Percentiles rank a stretch among this genome's conserved stretches.
Evolutionary conservation across 345 rosid species (phyloP).

Genomic region (Eutrema heterophyllum): DNA sequence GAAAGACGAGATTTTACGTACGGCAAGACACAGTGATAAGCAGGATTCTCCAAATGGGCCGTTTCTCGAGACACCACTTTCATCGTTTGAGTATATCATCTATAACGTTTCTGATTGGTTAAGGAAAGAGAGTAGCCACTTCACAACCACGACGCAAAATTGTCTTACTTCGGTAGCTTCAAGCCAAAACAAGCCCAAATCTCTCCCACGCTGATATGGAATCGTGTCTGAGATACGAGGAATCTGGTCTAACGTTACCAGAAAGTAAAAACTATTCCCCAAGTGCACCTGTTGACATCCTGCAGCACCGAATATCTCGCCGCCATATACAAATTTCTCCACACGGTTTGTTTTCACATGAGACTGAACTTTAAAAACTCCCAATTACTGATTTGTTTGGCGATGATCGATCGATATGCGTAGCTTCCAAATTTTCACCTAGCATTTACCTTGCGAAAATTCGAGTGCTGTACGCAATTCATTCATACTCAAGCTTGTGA

Average conservation of each 20-base stretch:
- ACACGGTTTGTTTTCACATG: neutral
- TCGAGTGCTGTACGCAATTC: constrained; percentile 1
- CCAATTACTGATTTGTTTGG: neutral
- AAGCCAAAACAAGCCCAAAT: neutral
- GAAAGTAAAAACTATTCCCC: neutral
- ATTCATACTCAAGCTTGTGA: constrained; percentile 5
- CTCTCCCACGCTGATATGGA: neutral
- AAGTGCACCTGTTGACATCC: neutral
- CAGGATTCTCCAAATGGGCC: neutral
- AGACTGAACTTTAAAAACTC: neutral
- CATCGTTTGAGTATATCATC: neutral
- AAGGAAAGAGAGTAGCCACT: neutral
- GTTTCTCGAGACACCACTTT: neutral
- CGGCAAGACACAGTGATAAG: neutral
- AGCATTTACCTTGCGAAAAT: neutral
- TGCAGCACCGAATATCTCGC: neutral
- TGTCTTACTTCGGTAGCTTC: neutral
- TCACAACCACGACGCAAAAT: neutral
- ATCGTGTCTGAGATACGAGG: neutral
- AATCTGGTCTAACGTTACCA: neutral
- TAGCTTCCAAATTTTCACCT: neutral
- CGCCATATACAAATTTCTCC: neutral
- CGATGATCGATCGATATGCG: neutral
- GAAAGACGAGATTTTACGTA: neutral
- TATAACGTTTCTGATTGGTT: neutral